Evolutionary conservation across 768 basidiomycete genomes (phyloP).

Genomic region (Cystobasidium ongulense): DNA sequence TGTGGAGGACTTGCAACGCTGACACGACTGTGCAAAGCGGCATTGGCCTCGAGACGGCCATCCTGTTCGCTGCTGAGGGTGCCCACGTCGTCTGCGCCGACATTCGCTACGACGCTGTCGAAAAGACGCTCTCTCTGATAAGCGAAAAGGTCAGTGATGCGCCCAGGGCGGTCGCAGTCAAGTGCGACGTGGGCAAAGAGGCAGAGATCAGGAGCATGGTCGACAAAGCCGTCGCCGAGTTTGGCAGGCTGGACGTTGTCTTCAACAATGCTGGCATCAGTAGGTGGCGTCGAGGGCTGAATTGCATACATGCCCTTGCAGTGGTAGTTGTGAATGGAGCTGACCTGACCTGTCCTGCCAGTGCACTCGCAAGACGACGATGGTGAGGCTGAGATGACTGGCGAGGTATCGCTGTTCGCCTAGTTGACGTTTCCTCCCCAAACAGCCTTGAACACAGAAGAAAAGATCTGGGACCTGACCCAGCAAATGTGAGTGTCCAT

Average conservation of each 20-base stretch:
- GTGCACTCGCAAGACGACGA: slow-evolving; percentile 27
- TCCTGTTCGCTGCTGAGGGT: slow-evolving; percentile 84
- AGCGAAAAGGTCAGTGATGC: slow-evolving; percentile 57
- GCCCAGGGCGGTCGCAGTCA: slow-evolving; percentile 53
- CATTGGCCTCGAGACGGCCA: slow-evolving; percentile 89
- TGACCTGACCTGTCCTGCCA: neutral
- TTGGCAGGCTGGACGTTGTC: slow-evolving; percentile 93
- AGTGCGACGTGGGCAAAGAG: slow-evolving; percentile 84
- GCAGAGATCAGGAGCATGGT: slow-evolving; percentile 73
- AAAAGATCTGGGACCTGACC: slow-evolving; percentile 71
- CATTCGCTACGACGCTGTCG: slow-evolving; percentile 66
- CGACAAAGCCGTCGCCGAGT: slow-evolving; percentile 66
- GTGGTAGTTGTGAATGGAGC: neutral
- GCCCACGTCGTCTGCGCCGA: slow-evolving; percentile 84
- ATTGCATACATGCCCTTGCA: neutral
- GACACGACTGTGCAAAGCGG: slow-evolving; percentile 54
- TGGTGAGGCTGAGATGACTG: neutral
- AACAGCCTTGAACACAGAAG: slow-evolving; percentile 81
- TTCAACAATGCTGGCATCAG: slow-evolving; percentile 34
- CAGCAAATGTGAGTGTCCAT: slow-evolving; percentile 36
- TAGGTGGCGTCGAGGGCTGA: neutral
- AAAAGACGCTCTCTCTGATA: slow-evolving; percentile 61
- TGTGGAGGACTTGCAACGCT: neutral
- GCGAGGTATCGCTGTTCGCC: too few species aligned
- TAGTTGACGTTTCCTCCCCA: neutral